phyloP scores from a whole-genome alignment of 2,329 filamentous ascomycete species.

The Waltergamsia citrina region DNA sequence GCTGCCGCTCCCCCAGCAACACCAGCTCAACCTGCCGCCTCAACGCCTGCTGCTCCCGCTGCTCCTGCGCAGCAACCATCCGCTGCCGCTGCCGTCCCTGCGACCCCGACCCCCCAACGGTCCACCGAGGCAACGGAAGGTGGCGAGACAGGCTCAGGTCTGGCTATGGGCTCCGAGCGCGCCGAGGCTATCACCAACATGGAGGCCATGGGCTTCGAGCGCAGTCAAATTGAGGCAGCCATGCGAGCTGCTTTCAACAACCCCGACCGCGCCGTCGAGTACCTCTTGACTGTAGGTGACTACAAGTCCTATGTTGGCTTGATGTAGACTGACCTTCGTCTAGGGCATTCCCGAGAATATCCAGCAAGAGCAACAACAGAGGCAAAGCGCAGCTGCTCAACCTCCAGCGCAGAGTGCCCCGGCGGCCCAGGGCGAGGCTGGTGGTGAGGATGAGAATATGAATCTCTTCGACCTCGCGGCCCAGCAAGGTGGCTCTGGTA shows the following conservation, averaged over 20 bases:
- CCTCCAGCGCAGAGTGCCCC: constrained; percentile 30
- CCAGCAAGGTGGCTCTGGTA: constrained; percentile 48
- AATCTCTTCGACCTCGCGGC: constrained; percentile 93
- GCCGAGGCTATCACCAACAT: constrained; percentile 80
- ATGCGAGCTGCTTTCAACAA: constrained; percentile 97
- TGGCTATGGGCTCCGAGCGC: constrained; percentile 77
- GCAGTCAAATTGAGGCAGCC: constrained; percentile 79
- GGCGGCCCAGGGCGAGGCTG: constrained; percentile 24
- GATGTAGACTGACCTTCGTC: constrained; percentile 4
- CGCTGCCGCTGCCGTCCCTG: constrained; percentile 35
- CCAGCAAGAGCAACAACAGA: constrained; percentile 57
- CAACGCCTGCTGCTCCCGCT: constrained; percentile 50
- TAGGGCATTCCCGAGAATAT: constrained; percentile 87
- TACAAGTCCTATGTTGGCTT: too few relatives aligned
- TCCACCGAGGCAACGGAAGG: constrained; percentile 25
- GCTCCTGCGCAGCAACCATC: constrained; percentile 29
- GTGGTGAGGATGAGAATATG: constrained; percentile 55
- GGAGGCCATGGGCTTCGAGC: constrained; percentile 94
- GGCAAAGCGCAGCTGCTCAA: constrained; percentile 30
- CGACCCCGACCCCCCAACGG: constrained; percentile 45
- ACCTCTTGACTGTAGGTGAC: constrained; percentile 68
- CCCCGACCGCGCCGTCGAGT: constrained; percentile 93
- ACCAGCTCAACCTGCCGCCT: constrained; percentile 41
- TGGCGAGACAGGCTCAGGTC: constrained; percentile 52
- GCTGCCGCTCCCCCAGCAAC: constrained; percentile 49